phyloP scores from a whole-genome alignment of 345 rosid genomes.

The Nephelium lappaceum region DNA sequence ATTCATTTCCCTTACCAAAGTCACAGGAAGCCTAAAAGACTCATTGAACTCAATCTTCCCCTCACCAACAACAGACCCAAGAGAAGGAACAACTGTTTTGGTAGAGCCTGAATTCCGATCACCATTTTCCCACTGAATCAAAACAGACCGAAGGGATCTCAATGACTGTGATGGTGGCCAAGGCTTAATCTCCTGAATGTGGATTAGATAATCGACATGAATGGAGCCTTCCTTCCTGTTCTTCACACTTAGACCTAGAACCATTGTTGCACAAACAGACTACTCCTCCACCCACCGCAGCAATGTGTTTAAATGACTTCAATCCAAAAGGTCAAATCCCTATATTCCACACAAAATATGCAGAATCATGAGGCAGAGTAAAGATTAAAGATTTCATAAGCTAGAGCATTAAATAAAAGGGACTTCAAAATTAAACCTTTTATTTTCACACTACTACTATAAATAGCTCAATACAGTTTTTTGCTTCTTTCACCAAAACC shows the following conservation, averaged over 20 bases:
- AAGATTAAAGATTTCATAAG: background rate
- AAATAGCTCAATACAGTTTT: background rate
- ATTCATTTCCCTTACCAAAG: conserved; percentile 58
- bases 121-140: conserved; percentile 91
- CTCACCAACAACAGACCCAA: conserved; percentile 74
- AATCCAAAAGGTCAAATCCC: conserved; percentile 21
- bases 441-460: background rate
- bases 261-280: conserved; percentile 48
- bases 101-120: conserved; percentile 75
- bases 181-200: conserved; percentile 83
- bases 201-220: conserved; percentile 63
- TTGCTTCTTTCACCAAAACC: background rate
- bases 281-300: conserved; percentile 11
- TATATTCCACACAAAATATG: background rate
- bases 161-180: conserved; percentile 99
- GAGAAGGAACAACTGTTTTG: conserved; percentile 58
- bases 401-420: background rate
- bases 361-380: conserved; percentile 10
- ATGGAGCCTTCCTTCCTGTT: conserved; percentile 52
- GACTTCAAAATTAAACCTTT: conserved; percentile 1
- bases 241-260: conserved; percentile 65
- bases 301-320: conserved; percentile 9
- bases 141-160: conserved; percentile 75
- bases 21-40: conserved; percentile 74
- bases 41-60: conserved; percentile 87